Evolutionary conservation across 2,329 filamentous ascomycete species (phyloP).

Genomic region (Hymenoscyphus occultus): DNA sequence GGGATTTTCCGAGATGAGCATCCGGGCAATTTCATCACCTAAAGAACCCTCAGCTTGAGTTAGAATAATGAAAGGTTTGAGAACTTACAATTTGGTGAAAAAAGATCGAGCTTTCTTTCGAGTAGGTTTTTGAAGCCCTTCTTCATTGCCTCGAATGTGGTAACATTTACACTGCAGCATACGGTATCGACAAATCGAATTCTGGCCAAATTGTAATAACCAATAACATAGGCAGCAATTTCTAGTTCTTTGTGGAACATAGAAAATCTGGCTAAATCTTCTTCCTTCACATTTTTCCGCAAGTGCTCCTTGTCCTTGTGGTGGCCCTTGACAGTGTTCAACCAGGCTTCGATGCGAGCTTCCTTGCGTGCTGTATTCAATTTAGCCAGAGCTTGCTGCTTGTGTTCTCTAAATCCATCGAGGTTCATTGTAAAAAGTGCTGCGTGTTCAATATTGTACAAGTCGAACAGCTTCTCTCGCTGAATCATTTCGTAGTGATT

Average conservation of each 20-base stretch:
- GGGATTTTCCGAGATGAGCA: conserved; percentile 5
- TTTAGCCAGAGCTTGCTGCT: conserved; percentile 45
- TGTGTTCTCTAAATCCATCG: conserved; percentile 45
- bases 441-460: conserved; percentile 21
- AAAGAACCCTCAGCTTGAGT: neutral
- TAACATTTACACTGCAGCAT: conserved; percentile 21
- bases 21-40: conserved; percentile 12
- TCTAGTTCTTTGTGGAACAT: conserved; percentile 57
- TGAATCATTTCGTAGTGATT: too few species aligned
- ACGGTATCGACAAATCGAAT: conserved; percentile 58
- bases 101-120: conserved; percentile 16
- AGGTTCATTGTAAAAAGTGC: conserved; percentile 22
- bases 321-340: conserved; percentile 5
- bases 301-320: conserved; percentile 7
- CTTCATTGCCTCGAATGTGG: conserved; percentile 15
- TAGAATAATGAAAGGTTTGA: neutral
- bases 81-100: conserved; percentile 16
- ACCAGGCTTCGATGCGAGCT: conserved; percentile 46
- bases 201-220: conserved; percentile 67
- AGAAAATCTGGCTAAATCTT: conserved; percentile 43
- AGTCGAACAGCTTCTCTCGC: too few species aligned
- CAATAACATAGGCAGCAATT: conserved; percentile 61
- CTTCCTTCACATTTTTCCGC: conserved; percentile 17
- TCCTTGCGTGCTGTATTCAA: conserved; percentile 49
- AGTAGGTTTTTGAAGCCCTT: conserved; percentile 16